Evolutionary conservation across 768 basidiomycete genomes (phyloP).

Genomic region (Suillus paluster): DNA sequence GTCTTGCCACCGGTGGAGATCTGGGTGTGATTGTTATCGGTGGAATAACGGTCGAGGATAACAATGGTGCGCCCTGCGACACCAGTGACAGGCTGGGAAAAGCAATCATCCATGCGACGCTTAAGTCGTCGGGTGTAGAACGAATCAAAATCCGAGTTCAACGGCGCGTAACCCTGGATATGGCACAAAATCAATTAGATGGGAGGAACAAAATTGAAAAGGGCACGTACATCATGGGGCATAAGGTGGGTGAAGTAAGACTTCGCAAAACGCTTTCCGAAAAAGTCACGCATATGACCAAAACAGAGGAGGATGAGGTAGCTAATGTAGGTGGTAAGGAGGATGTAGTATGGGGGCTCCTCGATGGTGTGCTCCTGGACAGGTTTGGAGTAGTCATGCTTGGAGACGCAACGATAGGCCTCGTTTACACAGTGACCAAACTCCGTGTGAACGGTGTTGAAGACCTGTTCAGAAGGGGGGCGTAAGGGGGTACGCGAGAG

Average conservation of each 20-base stretch:
- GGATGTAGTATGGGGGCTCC: conserved; percentile 92
- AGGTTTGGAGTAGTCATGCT: conserved; percentile 52
- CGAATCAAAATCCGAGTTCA: conserved; percentile 98
- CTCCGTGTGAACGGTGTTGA: conserved; percentile 83
- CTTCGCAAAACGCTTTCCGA: conserved; percentile 83
- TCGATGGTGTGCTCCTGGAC: conserved; percentile 64
- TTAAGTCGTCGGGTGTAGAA: conserved; percentile 98
- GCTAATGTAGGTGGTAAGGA: conserved; percentile 90
- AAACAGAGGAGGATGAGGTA: conserved; percentile 91
- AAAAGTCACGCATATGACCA: conserved; percentile 93
- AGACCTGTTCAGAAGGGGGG: conserved; percentile 84
- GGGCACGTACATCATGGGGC: conserved; percentile 72
- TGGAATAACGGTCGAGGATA: conserved; percentile 81
- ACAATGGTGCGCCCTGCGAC: conserved; percentile 94
- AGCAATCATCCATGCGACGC: conserved; percentile 93
- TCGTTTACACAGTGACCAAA: conserved; percentile 91
- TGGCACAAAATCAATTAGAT: conserved; percentile 2
- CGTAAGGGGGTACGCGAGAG: conserved; percentile 59
- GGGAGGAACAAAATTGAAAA: not conserved
- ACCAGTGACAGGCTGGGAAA: conserved; percentile 89
- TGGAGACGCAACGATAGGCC: conserved; percentile 67
- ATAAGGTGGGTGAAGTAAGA: conserved; percentile 79
- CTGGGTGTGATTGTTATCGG: conserved; percentile 82
- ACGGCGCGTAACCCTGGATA: conserved; percentile 88
- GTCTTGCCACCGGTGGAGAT: conserved; percentile 78